A percentile compares a stretch with the other conserved stretches of the same genome.
Evolutionary conservation across 371 early-diverging fungal genomes (phyloP).

Genomic region (Saksenaea vasiformis): DNA sequence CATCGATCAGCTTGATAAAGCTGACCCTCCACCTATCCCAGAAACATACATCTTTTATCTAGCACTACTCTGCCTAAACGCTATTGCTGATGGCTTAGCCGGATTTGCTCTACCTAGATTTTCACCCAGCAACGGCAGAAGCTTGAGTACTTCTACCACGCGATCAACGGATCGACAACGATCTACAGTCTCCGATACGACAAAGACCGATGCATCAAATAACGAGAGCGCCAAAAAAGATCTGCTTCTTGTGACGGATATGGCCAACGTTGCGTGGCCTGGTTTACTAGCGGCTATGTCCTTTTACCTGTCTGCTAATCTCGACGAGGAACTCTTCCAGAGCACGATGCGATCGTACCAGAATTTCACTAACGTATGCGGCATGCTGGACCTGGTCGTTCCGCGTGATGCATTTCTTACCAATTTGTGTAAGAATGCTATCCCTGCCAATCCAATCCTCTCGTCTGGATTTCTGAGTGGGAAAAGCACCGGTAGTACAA

Average conservation of each 20-base stretch:
- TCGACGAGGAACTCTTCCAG: slow-evolving; percentile 88
- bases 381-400: slow-evolving; percentile 76
- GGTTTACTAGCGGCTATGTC: slow-evolving; percentile 82
- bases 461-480: slow-evolving; percentile 36
- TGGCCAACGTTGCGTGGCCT: slow-evolving; percentile 84
- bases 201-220: neutral
- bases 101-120: slow-evolving; percentile 66
- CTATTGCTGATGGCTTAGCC: slow-evolving; percentile 75
- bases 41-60: slow-evolving; percentile 87
- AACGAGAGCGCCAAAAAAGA: slow-evolving; percentile 51
- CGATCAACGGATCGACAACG: neutral
- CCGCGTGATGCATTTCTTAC: slow-evolving; percentile 88
- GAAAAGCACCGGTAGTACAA: slow-evolving; percentile 28
- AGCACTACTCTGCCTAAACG: slow-evolving; percentile 67
- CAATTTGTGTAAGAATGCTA: slow-evolving; percentile 77
- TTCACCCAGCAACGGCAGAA: slow-evolving; percentile 34
- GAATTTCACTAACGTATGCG: slow-evolving; percentile 80
- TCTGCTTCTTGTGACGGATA: slow-evolving; percentile 68
- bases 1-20: slow-evolving; percentile 91
- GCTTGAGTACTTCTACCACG: slow-evolving; percentile 13
- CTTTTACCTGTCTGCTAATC: slow-evolving; percentile 70
- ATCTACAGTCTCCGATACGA: neutral
- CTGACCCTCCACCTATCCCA: slow-evolving; percentile 86
- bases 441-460: slow-evolving; percentile 61
- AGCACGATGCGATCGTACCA: slow-evolving; percentile 72